phyloP scores from a whole-genome alignment of 768 basidiomycete species.

The Hydnomerulius pinastri region DNA sequence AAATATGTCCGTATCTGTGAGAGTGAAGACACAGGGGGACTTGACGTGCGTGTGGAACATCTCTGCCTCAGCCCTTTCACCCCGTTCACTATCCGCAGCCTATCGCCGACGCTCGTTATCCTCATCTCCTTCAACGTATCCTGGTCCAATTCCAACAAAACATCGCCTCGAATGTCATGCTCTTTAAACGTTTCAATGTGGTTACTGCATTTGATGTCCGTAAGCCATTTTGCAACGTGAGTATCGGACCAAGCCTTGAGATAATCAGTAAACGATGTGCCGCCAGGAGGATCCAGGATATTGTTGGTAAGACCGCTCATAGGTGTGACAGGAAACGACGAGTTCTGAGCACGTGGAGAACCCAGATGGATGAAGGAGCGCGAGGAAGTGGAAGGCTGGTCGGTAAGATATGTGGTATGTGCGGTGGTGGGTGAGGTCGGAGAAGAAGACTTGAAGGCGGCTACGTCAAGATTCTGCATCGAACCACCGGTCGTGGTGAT shows the following conservation, averaged over 20 bases:
- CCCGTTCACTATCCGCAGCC: slow-evolving; percentile 82
- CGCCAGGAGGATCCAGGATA: slow-evolving; percentile 58
- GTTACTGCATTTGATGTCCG: slow-evolving; percentile 70
- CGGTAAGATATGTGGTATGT: slow-evolving; percentile 35
- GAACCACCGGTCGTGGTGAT: not conserved
- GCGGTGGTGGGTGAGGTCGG: slow-evolving; percentile 45
- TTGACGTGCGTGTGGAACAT: slow-evolving; percentile 35
- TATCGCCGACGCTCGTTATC: slow-evolving; percentile 85
- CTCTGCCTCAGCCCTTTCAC: slow-evolving; percentile 76
- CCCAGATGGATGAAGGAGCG: slow-evolving; percentile 40
- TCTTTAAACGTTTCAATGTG: slow-evolving; percentile 71
- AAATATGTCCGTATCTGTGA: not conserved
- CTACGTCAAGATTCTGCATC: slow-evolving; percentile 2
- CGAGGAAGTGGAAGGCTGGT: slow-evolving; percentile 31
- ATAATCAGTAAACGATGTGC: slow-evolving; percentile 60
- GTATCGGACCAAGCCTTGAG: slow-evolving; percentile 71
- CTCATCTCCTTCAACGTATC: slow-evolving; percentile 88
- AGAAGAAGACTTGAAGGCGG: slow-evolving; percentile 35
- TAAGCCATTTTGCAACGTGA: slow-evolving; percentile 77
- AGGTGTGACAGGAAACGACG: slow-evolving; percentile 44
- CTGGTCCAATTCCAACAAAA: slow-evolving; percentile 91
- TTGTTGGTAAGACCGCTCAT: slow-evolving; percentile 30
- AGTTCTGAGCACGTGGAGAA: slow-evolving; percentile 41
- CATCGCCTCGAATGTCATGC: slow-evolving; percentile 91
- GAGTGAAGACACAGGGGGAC: not conserved